Base-by-base conservation (phyloP, 2,329 filamentous ascomycete genomes). In the Colletotrichum sp. region DNA sequence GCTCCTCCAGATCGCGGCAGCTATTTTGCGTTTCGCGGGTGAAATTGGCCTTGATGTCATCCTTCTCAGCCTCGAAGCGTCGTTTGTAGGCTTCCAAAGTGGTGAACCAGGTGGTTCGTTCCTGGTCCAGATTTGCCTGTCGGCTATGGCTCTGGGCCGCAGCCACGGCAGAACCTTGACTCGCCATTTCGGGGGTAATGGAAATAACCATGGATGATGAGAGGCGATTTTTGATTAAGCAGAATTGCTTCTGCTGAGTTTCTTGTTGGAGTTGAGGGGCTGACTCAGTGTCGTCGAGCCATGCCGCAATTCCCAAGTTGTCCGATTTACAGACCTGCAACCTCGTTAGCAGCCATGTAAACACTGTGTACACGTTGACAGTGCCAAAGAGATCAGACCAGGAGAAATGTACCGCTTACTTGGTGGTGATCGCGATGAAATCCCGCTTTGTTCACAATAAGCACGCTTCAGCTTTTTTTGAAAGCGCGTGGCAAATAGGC, bases 1-100 rank as follows among this genome's bases (percentile, higher is more conserved):
- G 61, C 2, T 73, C 69, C 9, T 75, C 73, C 39, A 75, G 26
- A 43, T 75, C 73, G 7, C 55, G 64, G 26, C 73, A 75, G 28
- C 63, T 52, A 8, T 34, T 66, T 14, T 60, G 73, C n/a, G 68
- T 48, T 4, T 73, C 63, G 14, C 68, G 73, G 10, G 18, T 21
- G 13, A 73, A 28, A 9, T 30, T 64, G n/a, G 70, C 52, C 18
- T 72, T 64, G 26, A 68, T 18, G 18, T 28, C 43, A 12, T 75
- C 73, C 16, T 36, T 68, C 28, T 68, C 64, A 28, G 73, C 73
- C 26, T 64, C 73, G 13, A 75, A 75, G 10, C 73, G 63, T 21
- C 52, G 18, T 14, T 73, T 75, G 26, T 64, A 60, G 16, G 57
- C 70, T 13, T 68, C 70, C 7, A 73, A 34, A 3, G 60, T 59